These are phyloP conservation scores for Dactylellina haptotyla DNA, from an alignment of 2,329 filamentous ascomycete species.

Conservation along the genomic window DNA sequence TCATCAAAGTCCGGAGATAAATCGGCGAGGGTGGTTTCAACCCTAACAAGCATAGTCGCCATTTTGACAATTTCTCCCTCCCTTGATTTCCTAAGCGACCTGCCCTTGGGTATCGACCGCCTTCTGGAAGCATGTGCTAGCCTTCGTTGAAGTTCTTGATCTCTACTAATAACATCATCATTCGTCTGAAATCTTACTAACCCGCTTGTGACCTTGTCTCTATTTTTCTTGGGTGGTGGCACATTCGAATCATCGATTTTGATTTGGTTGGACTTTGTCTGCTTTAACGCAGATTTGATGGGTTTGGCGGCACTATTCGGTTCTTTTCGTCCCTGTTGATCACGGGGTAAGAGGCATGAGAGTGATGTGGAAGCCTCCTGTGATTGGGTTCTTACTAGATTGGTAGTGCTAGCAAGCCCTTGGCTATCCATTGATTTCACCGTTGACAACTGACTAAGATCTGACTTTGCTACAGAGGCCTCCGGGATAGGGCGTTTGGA, in stretches of 20 bases:
- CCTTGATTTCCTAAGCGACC: constrained; percentile 57
- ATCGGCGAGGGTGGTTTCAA: constrained; percentile 68
- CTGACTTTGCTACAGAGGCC: constrained; percentile 18
- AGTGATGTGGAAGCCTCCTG: constrained; percentile 58
- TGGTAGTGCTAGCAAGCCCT: constrained; percentile 54
- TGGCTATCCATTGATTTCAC: constrained; percentile 52
- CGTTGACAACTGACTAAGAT: constrained; percentile 44
- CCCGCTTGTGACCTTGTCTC: constrained; percentile 58
- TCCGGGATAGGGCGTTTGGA: constrained; percentile 47
- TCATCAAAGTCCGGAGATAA: constrained; percentile 72
- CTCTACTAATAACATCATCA: constrained; percentile 62
- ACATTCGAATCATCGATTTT: constrained; percentile 37
- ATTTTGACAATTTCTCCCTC: constrained; percentile 74
- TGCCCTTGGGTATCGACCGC: constrained; percentile 57
- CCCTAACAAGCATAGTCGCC: constrained; percentile 74
- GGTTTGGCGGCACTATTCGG: constrained; percentile 54
- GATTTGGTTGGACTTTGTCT: constrained; percentile 36
- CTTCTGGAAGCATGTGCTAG: constrained; percentile 60
- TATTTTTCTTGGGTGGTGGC: constrained; percentile 50
- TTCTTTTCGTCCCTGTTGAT: constrained; percentile 55
- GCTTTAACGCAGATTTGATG: constrained; percentile 46
- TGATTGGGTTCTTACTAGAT: constrained; percentile 54
- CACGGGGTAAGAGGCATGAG: constrained; percentile 58
- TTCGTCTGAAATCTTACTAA: constrained; percentile 64
- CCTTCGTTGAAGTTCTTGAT: constrained; percentile 61